Evolutionary conservation across 805 yeast species (phyloP).

Genomic region (Millerozyma miso): DNA sequence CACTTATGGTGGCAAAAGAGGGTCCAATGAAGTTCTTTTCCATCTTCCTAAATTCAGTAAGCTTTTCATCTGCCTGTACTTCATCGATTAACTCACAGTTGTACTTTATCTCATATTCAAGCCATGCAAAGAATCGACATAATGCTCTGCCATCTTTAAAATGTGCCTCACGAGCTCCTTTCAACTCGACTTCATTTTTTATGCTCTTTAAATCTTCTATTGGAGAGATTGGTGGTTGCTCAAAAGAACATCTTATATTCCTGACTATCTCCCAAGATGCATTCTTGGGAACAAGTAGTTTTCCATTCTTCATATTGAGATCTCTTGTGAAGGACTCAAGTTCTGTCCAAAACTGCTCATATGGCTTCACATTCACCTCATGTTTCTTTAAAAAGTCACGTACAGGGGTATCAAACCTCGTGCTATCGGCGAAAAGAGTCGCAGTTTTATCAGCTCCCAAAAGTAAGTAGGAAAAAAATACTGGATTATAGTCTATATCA

Average conservation of each 20-base stretch:
- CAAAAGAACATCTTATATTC: slow-evolving; percentile 26
- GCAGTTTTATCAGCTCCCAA: slow-evolving; percentile 23
- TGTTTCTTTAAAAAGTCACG: slow-evolving; percentile 19
- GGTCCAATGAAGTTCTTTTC: slow-evolving; percentile 55
- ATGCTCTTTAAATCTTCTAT: slow-evolving; percentile 49
- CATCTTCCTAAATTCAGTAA: slow-evolving; percentile 30
- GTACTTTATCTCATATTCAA: slow-evolving; percentile 47
- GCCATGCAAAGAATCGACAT: slow-evolving; percentile 53
- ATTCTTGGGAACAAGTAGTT: slow-evolving; percentile 26
- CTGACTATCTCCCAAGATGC: slow-evolving; percentile 41
- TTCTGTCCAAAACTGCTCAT: slow-evolving; percentile 44
- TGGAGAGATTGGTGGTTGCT: slow-evolving; percentile 29
- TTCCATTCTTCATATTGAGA: slow-evolving; percentile 24
- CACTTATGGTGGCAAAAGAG: slow-evolving; percentile 70
- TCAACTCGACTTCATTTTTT: slow-evolving; percentile 46
- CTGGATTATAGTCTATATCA: slow-evolving; percentile 54
- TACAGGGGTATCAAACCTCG: slow-evolving; percentile 33
- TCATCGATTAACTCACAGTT: slow-evolving; percentile 47
- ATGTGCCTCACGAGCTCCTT: slow-evolving; percentile 51
- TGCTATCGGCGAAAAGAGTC: slow-evolving; percentile 40
- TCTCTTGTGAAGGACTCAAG: slow-evolving; percentile 36
- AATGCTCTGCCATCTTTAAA: slow-evolving; percentile 58
- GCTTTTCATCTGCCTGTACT: slow-evolving; percentile 52
- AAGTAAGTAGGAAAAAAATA: slow-evolving; percentile 43
- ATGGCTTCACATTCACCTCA: slow-evolving; percentile 32